Base-by-base conservation (phyloP, 73 alveolate species). In the Paramecium primaurelia region DNA sequence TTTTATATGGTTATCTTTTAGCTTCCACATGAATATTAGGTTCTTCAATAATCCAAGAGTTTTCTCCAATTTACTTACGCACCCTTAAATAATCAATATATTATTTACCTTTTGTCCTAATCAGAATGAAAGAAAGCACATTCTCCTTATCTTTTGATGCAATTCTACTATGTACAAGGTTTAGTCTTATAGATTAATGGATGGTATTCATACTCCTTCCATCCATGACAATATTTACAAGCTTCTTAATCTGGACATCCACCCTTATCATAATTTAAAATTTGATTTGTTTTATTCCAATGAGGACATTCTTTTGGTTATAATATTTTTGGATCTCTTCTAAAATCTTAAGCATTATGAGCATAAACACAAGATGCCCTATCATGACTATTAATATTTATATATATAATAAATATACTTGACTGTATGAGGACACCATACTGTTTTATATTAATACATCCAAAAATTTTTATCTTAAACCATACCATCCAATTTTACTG, bases 181-280 rank as follows among this genome's bases (percentile, higher is more conserved):
- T 92, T 96, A 44, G 94, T 77, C 92, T 96, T 96, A 58, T 94
- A 96, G 58, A 88, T 92, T 25, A 59, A 80, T 9, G 98, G 99
- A 69, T 96, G 99, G 86, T 94, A 96, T 85, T 96, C 99, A 86
- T 88, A 88, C 86, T 96, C 99, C 60, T 96, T 96, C 99, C 99
- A 96, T 7, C 99, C 99, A 87, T 96, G 99, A 83, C 96, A 86
- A 59, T 88, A 71, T 1, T 22, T 20, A 86, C 99, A 96, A 11
- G 38, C 32, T 45, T 83, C 84, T 59, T 92, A 94, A 69, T 96
- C 97, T 3, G 88, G 71, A 75, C 99, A 96, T 22, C 98, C 98
- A 20, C 96, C 96, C 58, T 96, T 94, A 38, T 92, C 92, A 86
- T 94, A 96, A 30, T 84, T 49, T 25, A 69, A 40, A 9, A 95